Evolutionary conservation across 2,329 filamentous ascomycete genomes (phyloP).

Genomic region (Rasamsonia emersonii): DNA sequence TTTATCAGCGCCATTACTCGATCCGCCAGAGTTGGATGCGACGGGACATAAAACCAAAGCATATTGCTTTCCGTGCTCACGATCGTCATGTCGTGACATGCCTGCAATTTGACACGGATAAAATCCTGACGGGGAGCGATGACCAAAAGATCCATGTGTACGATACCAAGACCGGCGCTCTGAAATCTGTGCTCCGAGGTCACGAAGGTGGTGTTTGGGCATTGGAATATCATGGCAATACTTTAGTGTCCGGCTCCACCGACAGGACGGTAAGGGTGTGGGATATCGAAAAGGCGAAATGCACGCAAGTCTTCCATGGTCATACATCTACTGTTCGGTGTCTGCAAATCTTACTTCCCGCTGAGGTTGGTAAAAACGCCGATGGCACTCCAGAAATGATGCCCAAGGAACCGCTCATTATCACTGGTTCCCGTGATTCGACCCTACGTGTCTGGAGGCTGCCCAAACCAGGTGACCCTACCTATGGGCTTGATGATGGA

Average conservation of each 20-base stretch:
- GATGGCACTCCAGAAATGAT: constrained; percentile 75
- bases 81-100: constrained; percentile 95
- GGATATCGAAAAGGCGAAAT: constrained; percentile 90
- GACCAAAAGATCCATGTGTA: constrained; percentile 98
- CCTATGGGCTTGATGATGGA: constrained; percentile 68
- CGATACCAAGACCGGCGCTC: constrained; percentile 85
- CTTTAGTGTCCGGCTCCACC: constrained; percentile 88
- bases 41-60: constrained; percentile 69
- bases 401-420: constrained; percentile 90
- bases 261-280: constrained; percentile 98
- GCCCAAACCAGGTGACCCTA: constrained; percentile 66
- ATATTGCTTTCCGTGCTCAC: constrained; percentile 94
- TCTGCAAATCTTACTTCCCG: constrained; percentile 85
- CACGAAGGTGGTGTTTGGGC: constrained; percentile 98
- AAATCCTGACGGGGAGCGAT: constrained; percentile 94
- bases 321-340: constrained; percentile 97
- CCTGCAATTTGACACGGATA: constrained; percentile 94
- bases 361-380: constrained; percentile 60
- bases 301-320: constrained; percentile 92
- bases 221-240: constrained; percentile 90
- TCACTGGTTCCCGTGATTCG: constrained; percentile 92
- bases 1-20: constrained; percentile 87
- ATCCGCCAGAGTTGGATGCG: constrained; percentile 90
- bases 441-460: constrained; percentile 91
- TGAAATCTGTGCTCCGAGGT: constrained; percentile 75